These are phyloP conservation scores for Saccharata proteae DNA, from an alignment of 2,329 filamentous ascomycete genomes.

Conservation along the genomic window DNA sequence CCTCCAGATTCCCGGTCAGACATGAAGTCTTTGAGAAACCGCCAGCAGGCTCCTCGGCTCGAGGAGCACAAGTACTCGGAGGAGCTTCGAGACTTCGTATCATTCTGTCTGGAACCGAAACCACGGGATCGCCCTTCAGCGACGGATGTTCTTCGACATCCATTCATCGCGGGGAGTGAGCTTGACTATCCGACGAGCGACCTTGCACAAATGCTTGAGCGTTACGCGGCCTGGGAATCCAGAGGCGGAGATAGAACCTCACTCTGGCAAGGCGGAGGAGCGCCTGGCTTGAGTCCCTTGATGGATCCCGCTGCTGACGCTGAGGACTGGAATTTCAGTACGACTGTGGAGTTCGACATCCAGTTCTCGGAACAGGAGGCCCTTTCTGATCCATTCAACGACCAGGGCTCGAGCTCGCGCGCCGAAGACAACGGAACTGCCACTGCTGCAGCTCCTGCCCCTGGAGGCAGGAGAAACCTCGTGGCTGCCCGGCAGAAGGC, in stretches of 20 bases:
- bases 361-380: slow-evolving; percentile 35
- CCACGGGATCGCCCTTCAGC: slow-evolving; percentile 58
- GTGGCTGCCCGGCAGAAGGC: slow-evolving; percentile 30
- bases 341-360: slow-evolving; percentile 48
- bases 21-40: slow-evolving; percentile 46
- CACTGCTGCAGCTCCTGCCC: background rate
- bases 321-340: slow-evolving; percentile 55
- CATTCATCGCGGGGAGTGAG: slow-evolving; percentile 53
- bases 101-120: slow-evolving; percentile 60
- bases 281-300: slow-evolving; percentile 42
- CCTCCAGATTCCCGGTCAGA: slow-evolving; percentile 38
- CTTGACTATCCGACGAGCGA: slow-evolving; percentile 51
- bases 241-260: slow-evolving; percentile 59
- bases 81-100: slow-evolving; percentile 55
- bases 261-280: slow-evolving; percentile 45
- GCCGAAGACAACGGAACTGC: background rate
- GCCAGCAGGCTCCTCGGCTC: slow-evolving; percentile 49
- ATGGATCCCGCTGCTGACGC: slow-evolving; percentile 27
- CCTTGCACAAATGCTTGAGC: slow-evolving; percentile 54
- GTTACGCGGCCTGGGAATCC: slow-evolving; percentile 64
- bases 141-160: slow-evolving; percentile 56
- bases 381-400: slow-evolving; percentile 34
- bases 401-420: slow-evolving; percentile 10
- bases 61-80: slow-evolving; percentile 61
- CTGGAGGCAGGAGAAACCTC: slow-evolving; percentile 3